Conservation (phyloP, 495 filamentous ascomycete species). For the Penicillium flavigenum region DNA sequence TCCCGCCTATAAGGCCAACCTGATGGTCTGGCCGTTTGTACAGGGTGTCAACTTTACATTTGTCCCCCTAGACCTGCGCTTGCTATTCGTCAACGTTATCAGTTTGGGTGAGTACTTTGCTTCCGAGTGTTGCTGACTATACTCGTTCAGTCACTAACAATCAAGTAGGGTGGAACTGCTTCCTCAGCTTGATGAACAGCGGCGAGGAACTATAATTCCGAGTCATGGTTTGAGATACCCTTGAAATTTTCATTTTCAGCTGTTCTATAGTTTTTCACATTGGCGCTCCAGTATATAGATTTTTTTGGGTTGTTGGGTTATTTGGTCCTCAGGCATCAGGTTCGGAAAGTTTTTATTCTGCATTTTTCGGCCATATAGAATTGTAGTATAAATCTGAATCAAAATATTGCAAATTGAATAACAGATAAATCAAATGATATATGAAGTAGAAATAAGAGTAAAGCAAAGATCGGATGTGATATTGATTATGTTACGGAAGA, state of each 20-base stretch:
- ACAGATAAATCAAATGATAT: background rate
- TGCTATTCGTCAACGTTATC: conserved; percentile 87
- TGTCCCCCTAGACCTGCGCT: conserved; percentile 80
- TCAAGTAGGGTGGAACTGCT: conserved; percentile 88
- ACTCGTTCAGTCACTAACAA: conserved; percentile 20
- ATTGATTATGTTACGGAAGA: conserved; percentile 20
- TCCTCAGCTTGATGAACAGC: conserved; percentile 82
- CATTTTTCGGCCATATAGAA: background rate
- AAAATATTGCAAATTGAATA: background rate
- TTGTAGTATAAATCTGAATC: background rate
- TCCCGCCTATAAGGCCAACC: conserved; percentile 75
- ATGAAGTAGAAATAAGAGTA: background rate
- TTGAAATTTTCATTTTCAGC: conserved; percentile 6
- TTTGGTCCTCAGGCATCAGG: conserved; percentile 10
- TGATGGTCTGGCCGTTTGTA: conserved; percentile 89
- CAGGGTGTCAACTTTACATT: conserved; percentile 89
- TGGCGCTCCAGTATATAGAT: conserved; percentile 15
- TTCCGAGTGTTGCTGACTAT: background rate
- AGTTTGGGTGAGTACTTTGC: conserved; percentile 58
- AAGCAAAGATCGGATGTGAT: background rate
- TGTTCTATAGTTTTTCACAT: conserved; percentile 28
- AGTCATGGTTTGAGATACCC: conserved; percentile 9
- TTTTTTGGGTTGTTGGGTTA: conserved; percentile 6
- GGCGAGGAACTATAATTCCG: conserved; percentile 31
- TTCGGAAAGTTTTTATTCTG: conserved; percentile 10